phyloP scores from a whole-genome alignment of 768 basidiomycete species.

The Boletus edulis region DNA sequence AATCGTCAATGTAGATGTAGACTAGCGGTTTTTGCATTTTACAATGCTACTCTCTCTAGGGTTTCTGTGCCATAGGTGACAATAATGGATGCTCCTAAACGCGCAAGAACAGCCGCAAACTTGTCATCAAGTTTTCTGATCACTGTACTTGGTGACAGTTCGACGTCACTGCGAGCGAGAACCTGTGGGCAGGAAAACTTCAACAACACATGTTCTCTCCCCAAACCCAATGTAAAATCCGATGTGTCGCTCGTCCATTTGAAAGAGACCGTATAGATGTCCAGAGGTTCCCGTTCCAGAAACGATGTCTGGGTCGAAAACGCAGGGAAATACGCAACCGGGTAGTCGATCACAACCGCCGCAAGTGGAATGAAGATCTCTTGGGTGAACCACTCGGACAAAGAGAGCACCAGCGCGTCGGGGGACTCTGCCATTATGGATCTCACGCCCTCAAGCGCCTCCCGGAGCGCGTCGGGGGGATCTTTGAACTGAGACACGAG shows the following conservation, averaged over 20 bases:
- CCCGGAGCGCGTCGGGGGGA: conserved; percentile 10
- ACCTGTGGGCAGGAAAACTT: conserved; percentile 57
- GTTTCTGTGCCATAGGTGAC: conserved; percentile 37
- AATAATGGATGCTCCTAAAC: conserved; percentile 16
- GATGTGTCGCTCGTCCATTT: background rate
- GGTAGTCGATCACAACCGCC: conserved; percentile 60
- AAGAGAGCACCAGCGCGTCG: conserved; percentile 22
- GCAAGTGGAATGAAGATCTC: conserved; percentile 49
- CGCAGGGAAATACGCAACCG: conserved; percentile 53
- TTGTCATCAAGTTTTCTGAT: conserved; percentile 30
- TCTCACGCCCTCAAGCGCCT: conserved; percentile 12
- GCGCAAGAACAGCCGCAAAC: conserved; percentile 34
- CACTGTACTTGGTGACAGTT: conserved; percentile 24
- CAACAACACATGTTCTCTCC: conserved; percentile 38
- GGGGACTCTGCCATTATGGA: conserved; percentile 3
- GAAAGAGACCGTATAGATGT: conserved; percentile 43
- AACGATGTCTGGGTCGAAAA: conserved; percentile 36
- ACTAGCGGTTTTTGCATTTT: conserved; percentile 37
- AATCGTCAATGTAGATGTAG: conserved; percentile 76
- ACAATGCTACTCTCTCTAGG: conserved; percentile 49
- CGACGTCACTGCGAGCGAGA: conserved; percentile 11
- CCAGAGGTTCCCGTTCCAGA: conserved; percentile 45
- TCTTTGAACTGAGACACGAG: conserved; percentile 8
- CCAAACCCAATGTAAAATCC: background rate
- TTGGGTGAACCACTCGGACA: conserved; percentile 28